Conservation (phyloP, 306 rosid genomes). For the Vigna angularis region DNA sequence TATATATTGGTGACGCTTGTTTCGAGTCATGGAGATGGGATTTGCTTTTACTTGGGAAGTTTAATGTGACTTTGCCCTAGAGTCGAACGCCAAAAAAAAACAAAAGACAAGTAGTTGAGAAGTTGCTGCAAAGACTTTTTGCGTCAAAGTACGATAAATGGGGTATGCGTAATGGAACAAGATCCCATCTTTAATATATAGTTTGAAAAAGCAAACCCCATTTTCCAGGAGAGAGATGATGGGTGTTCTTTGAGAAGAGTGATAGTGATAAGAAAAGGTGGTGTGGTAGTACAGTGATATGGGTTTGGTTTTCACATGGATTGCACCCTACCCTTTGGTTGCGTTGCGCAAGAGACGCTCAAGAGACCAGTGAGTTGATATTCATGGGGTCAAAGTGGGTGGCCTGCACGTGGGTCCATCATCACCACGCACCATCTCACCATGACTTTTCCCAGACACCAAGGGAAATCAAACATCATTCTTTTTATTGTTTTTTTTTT, state of each 20-base stretch:
- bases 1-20: neutral
- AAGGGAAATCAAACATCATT: slow-evolving; percentile 12
- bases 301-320: slow-evolving; percentile 57
- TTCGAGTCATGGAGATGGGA: slow-evolving; percentile 15
- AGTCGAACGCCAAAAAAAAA: slow-evolving; percentile 29
- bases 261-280: neutral
- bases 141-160: slow-evolving; percentile 47
- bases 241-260: neutral
- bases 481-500: neutral
- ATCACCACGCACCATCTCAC: slow-evolving; percentile 28
- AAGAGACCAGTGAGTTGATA: neutral
- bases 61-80: slow-evolving; percentile 50
- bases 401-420: slow-evolving; percentile 57
- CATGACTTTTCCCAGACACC: slow-evolving; percentile 10
- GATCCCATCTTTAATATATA: slow-evolving; percentile 20
- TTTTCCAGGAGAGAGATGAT: neutral
- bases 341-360: neutral
- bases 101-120: slow-evolving; percentile 56
- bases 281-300: too few species aligned
- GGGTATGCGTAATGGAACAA: slow-evolving; percentile 31
- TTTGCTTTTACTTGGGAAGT: slow-evolving; percentile 11
- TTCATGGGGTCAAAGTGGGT: slow-evolving; percentile 51
- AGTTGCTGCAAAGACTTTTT: slow-evolving; percentile 53
- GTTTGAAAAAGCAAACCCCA: neutral
- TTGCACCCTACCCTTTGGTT: slow-evolving; percentile 41